Percentiles rank a stretch among this genome's conserved stretches.
These are phyloP conservation scores for Pyricularia grisea DNA, from an alignment of 2,329 filamentous ascomycete genomes.

Conservation along the genomic window DNA sequence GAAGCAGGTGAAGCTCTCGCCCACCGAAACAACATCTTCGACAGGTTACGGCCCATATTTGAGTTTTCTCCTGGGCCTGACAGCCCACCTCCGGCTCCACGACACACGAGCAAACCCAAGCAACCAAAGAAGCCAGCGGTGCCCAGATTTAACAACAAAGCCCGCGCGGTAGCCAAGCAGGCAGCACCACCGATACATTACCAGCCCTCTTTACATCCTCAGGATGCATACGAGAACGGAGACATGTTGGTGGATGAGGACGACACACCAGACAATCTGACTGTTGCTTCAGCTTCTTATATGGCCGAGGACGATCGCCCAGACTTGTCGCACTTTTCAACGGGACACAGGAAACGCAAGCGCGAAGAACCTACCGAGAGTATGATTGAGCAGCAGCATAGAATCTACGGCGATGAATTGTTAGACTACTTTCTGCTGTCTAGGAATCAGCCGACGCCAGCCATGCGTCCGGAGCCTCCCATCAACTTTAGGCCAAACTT, in stretches of 20 bases:
- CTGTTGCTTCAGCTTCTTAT: constrained; percentile 71
- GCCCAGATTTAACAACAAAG: constrained; percentile 30
- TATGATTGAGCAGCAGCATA: constrained; percentile 71
- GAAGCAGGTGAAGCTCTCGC: constrained; percentile 72
- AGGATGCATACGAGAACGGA: constrained; percentile 57
- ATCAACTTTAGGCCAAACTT: constrained; percentile 81
- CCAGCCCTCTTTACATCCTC: constrained; percentile 6
- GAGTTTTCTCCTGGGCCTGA: constrained; percentile 77
- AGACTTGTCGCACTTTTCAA: constrained; percentile 56
- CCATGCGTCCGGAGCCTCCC: constrained; percentile 68
- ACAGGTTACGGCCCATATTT: constrained; percentile 79
- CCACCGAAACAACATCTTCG: constrained; percentile 75
- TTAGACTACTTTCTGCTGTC: constrained; percentile 93
- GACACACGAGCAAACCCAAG: constrained; percentile 83
- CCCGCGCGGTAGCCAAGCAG: constrained; percentile 11
- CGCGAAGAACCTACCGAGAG: constrained; percentile 54
- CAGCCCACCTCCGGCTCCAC: constrained; percentile 87
- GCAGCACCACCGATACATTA: constrained; percentile 11
- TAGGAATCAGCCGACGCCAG: constrained; percentile 60
- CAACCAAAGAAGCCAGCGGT: constrained; percentile 56
- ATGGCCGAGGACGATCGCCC: constrained; percentile 67
- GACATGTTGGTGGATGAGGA: constrained; percentile 60
- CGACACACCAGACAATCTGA: constrained; percentile 75
- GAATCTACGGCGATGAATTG: constrained; percentile 84
- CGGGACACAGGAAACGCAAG: constrained; percentile 67